Conservation (phyloP, 257 asterid species). For the Leptodermis oblonga region DNA sequence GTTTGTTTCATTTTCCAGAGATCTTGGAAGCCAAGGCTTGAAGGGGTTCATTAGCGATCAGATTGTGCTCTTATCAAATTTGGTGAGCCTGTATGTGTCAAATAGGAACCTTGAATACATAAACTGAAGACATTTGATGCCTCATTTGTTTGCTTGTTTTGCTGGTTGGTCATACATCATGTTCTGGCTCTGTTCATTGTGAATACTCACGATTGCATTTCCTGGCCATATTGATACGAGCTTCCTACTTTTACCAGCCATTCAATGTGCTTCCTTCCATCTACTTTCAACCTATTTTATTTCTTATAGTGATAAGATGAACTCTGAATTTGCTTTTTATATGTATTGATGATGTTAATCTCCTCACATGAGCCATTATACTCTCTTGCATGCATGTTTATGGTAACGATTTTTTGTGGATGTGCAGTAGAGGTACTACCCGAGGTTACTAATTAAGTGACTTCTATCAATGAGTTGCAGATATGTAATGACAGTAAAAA, state of each 20-base stretch:
- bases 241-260: neutral
- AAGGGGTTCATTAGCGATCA: constrained; percentile 76
- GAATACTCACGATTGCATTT: neutral
- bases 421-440: too few species aligned
- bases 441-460: neutral
- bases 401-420: too few species aligned
- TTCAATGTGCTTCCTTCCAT: neutral
- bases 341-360: neutral
- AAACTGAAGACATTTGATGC: neutral
- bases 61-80: constrained; percentile 65
- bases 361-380: neutral
- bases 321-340: neutral
- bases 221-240: neutral
- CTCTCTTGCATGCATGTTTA: neutral
- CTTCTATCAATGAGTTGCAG: neutral
- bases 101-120: constrained; percentile 12
- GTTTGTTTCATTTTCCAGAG: constrained; percentile 41
- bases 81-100: constrained; percentile 95
- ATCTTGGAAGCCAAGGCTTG: constrained; percentile 92
- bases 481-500: too few species aligned
- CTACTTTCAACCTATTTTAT: neutral
- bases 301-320: neutral
- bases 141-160: neutral
- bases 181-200: neutral
- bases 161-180: neutral